Conservation (phyloP, 1,284 basidiomycete species). For the Microbotryum scabiosae region DNA sequence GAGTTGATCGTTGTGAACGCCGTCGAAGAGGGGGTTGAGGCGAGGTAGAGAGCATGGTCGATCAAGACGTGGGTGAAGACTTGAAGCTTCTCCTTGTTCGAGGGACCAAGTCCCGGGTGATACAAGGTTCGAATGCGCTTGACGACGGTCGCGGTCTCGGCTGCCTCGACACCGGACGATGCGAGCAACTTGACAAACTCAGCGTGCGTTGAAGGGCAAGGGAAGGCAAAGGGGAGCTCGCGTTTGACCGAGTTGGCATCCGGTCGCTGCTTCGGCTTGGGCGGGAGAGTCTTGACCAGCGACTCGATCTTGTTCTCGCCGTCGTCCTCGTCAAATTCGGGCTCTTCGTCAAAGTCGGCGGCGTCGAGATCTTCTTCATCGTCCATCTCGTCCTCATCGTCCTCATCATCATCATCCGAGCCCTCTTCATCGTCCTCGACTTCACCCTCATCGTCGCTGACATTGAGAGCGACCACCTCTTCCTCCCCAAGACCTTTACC, state of each 20-base stretch:
- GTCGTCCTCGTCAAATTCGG: conserved; percentile 25
- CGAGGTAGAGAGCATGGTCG: conserved; percentile 76
- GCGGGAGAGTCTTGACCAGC: conserved; percentile 24
- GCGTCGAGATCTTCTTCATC: conserved; percentile 38
- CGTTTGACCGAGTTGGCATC: conserved; percentile 23
- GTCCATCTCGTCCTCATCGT: conserved; percentile 36
- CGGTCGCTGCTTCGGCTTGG: conserved; percentile 15
- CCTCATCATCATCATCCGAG: conserved; percentile 32
- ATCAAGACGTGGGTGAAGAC: conserved; percentile 71
- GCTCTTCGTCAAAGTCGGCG: conserved; percentile 34
- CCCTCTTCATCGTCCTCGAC: conserved; percentile 8
- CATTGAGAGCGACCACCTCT: neutral
- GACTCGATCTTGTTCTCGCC: conserved; percentile 42
- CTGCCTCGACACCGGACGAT: conserved; percentile 41
- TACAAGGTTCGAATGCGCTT: conserved; percentile 85
- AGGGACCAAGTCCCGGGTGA: conserved; percentile 79
- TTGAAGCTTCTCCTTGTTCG: conserved; percentile 88
- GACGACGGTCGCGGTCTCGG: conserved; percentile 72
- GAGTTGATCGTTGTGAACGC: conserved; percentile 55
- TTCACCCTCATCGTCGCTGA: conserved; percentile 8
- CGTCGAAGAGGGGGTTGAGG: conserved; percentile 53
- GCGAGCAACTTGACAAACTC: conserved; percentile 79
- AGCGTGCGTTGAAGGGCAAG: conserved; percentile 75
- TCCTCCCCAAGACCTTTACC: conserved; percentile 6
- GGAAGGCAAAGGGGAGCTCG: conserved; percentile 47